Evolutionary conservation across 2,329 filamentous ascomycete genomes (phyloP).

Genomic region (Aspergillus aculeatinus): DNA sequence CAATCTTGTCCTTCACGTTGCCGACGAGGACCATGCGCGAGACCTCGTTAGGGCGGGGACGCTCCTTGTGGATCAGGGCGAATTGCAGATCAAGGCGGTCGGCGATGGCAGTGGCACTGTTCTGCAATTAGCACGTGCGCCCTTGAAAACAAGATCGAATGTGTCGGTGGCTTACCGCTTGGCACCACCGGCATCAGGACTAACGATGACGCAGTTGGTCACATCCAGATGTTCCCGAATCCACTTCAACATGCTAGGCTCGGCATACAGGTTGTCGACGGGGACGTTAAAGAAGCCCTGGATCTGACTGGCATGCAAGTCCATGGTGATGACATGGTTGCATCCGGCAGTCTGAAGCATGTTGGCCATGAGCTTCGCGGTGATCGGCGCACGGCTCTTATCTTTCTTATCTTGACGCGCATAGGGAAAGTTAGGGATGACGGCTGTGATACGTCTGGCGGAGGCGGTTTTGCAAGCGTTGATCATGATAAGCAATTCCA

Average conservation of each 20-base stretch:
- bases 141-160: neutral
- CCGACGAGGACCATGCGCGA: constrained; percentile 95
- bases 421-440: constrained; percentile 95
- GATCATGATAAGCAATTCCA: constrained; percentile 98
- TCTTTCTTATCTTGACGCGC: constrained; percentile 98
- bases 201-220: constrained; percentile 87
- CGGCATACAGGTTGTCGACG: constrained; percentile 82
- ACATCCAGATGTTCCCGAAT: constrained; percentile 82
- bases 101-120: constrained; percentile 82
- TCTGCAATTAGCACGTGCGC: neutral
- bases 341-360: constrained; percentile 95
- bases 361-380: constrained; percentile 91
- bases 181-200: constrained; percentile 89
- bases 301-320: constrained; percentile 89
- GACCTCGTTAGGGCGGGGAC: constrained; percentile 85
- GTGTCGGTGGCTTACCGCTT: constrained; percentile 62
- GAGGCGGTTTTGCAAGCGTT: constrained; percentile 86
- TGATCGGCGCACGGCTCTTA: constrained; percentile 92
- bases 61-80: constrained; percentile 95
- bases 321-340: constrained; percentile 94
- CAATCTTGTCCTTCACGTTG: constrained; percentile 84
- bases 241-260: constrained; percentile 88
- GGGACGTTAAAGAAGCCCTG: constrained; percentile 92
- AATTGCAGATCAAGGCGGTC: constrained; percentile 88
- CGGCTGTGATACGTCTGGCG: constrained; percentile 88